Percentiles rank a stretch among this genome's conserved stretches.
Evolutionary conservation across 2,329 filamentous ascomycete genomes (phyloP).

Genomic region (Blumeriella jaapii): DNA sequence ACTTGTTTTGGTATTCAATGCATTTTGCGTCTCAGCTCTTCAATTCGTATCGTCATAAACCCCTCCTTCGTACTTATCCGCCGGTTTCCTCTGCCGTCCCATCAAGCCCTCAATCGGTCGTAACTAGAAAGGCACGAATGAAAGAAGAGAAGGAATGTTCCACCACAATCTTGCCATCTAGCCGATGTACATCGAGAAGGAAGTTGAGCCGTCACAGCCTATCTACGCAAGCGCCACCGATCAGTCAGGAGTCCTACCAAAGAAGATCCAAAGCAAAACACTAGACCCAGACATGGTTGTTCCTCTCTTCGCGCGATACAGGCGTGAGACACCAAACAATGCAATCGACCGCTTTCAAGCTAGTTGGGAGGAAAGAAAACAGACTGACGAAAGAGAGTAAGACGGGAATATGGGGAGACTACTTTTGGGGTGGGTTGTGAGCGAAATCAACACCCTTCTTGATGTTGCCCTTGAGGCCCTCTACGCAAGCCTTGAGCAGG

Average conservation of each 20-base stretch:
- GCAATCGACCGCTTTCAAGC: not conserved
- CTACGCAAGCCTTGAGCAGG: constrained; percentile 63
- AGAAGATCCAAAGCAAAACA: constrained; percentile 11
- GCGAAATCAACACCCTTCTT: constrained; percentile 85
- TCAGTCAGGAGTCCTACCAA: constrained; percentile 23
- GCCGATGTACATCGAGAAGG: no score
- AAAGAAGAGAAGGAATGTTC: constrained; percentile 14
- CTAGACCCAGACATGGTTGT: no score
- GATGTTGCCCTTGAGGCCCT: constrained; percentile 85
- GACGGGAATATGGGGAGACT: constrained; percentile 34
- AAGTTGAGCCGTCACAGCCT: constrained; percentile 30
- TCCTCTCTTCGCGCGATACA: not conserved
- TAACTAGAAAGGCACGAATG: constrained; percentile 13
- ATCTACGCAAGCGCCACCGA: constrained; percentile 29
- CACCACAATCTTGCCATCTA: no score
- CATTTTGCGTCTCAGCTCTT: not conserved
- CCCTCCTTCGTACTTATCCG: not conserved
- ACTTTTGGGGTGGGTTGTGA: constrained; percentile 81
- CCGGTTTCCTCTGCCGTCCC: not conserved
- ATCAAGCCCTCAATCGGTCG: constrained; percentile 4
- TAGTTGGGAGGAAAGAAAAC: constrained; percentile 6
- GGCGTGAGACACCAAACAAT: not conserved
- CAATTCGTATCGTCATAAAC: not conserved
- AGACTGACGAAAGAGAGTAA: constrained; percentile 3
- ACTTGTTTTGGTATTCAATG: constrained; percentile 1